Conservation (phyloP, 768 basidiomycete genomes). For the Aureoboletus auriporus region DNA sequence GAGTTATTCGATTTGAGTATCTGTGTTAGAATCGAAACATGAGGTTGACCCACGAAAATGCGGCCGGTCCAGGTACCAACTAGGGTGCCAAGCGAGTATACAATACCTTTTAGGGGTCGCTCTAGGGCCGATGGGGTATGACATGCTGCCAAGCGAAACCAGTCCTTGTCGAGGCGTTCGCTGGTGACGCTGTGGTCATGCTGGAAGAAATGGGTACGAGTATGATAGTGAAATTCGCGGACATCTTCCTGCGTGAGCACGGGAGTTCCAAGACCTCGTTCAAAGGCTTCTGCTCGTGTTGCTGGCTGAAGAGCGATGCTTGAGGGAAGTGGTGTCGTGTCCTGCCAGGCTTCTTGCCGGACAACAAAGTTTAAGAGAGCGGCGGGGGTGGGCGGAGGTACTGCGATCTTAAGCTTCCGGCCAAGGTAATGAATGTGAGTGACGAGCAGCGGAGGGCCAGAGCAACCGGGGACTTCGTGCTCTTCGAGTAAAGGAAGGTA, state of each 20-base stretch:
- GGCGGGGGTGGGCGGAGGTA: conserved; percentile 39
- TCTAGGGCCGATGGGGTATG: conserved; percentile 34
- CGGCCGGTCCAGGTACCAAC: conserved; percentile 46
- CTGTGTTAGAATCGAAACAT: conserved; percentile 5
- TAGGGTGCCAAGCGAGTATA: conserved; percentile 42
- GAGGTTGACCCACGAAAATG: conserved; percentile 35
- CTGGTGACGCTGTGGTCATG: conserved; percentile 20
- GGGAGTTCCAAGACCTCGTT: conserved; percentile 27
- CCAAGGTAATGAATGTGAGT: conserved; percentile 38
- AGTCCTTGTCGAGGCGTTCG: conserved; percentile 40
- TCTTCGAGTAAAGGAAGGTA: conserved; percentile 36
- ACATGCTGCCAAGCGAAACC: conserved; percentile 45
- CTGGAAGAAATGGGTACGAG: conserved; percentile 32
- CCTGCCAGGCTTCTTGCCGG: conserved; percentile 36
- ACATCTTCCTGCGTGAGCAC: conserved; percentile 37
- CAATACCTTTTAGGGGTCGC: conserved; percentile 36
- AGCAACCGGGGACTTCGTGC: conserved; percentile 22
- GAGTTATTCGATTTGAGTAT: conserved; percentile 19
- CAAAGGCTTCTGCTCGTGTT: conserved; percentile 33
- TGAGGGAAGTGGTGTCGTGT: conserved; percentile 22
- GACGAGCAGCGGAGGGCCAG: conserved; percentile 31
- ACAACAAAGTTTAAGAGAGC: conserved; percentile 36
- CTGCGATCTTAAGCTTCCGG: conserved; percentile 36
- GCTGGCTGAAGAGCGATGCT: conserved; percentile 26
- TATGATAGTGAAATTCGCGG: conserved; percentile 33